Base-by-base conservation (phyloP, 306 rosid species). In the Lotus japonicus region DNA sequence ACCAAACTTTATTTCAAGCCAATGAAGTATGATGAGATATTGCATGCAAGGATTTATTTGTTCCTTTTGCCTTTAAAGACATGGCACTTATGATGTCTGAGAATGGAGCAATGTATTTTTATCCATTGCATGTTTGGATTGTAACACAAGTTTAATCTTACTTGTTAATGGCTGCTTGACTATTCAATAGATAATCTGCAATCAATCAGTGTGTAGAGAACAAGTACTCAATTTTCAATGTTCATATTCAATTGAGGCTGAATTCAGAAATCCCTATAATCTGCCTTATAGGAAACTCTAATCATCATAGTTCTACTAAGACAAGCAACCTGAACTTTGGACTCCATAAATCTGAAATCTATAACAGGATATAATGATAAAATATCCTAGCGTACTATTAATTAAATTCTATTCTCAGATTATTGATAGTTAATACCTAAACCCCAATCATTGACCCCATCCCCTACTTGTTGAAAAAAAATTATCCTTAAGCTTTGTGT, bases 11-110 rank as follows among this genome's bases (percentile, higher is more conserved):
- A 58, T 58, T 19, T 54, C n/a, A 23, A 43, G 59, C 43, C 15
- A 70, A 51, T 35, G 66, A 65, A 64, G 45, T 59, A 7, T 70
- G 70, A 13, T 57, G 19, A 26, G 36, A 49, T 58, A 63, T 46
- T 44, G 5, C 66, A 15, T n/a, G 26, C 17, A 11, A 49, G 28
- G 23, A 57, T 11, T 65, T 49, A 11, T 58, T 18, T 21, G 17
- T 67, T 68, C 14, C 35, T 21, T 21, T 21, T 21, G 5, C 50
- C 44, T 36, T 35, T 11, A 6, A 28, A 55, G 45, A 35, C 72
- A 31, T 28, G 11, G 16, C 57, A 11, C 41, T 21, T 21, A 58
- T 31, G 71, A 50, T 61, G 17, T 72, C 53, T n/a, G n/a, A n/a
- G n/a, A n/a, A n/a, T 21, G n/a, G 70, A 14, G 13, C 13, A 51